A percentile compares a stretch with the other conserved stretches of the same genome.
Evolutionary conservation across 495 filamentous ascomycete genomes (phyloP).

Genomic region (Massariosphaeria phaeospora): DNA sequence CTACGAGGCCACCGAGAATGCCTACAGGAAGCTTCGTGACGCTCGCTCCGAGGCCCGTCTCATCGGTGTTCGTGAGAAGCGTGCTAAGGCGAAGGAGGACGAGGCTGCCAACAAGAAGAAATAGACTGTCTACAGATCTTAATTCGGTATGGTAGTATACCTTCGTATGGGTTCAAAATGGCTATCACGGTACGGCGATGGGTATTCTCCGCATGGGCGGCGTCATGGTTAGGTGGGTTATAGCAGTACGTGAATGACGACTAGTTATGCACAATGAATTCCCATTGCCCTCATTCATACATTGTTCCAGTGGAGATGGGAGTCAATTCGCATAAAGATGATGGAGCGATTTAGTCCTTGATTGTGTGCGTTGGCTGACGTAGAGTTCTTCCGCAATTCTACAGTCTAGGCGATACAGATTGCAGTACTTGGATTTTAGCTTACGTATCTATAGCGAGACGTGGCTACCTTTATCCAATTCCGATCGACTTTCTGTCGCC

Average conservation of each 20-base stretch:
- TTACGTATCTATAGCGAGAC: no score
- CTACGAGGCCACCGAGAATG: conserved; percentile 70
- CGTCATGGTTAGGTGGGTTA: conserved; percentile 27
- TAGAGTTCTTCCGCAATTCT: no score
- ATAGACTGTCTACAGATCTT: conserved; percentile 47
- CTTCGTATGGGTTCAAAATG: conserved; percentile 2
- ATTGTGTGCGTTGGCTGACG: no score
- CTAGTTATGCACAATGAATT: conserved; percentile 22
- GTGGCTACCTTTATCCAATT: no score
- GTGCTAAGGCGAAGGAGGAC: conserved; percentile 84
- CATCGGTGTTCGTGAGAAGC: conserved; percentile 83
- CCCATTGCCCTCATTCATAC: conserved; percentile 17
- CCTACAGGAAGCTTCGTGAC: conserved; percentile 78
- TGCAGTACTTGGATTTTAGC: no score
- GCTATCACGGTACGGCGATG: conserved; percentile 7
- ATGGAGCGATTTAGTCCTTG: no score
- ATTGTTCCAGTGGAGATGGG: no score
- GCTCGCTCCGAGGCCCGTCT: conserved; percentile 79
- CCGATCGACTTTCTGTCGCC: no score
- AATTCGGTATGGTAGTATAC: not conserved
- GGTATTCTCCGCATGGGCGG: conserved; percentile 22
- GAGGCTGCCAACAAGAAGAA: conserved; percentile 85
- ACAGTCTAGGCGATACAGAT: no score
- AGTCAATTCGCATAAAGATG: no score
- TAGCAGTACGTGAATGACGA: conserved; percentile 22